phyloP scores from a whole-genome alignment of 768 basidiomycete species.

The Ramaria sp. region DNA sequence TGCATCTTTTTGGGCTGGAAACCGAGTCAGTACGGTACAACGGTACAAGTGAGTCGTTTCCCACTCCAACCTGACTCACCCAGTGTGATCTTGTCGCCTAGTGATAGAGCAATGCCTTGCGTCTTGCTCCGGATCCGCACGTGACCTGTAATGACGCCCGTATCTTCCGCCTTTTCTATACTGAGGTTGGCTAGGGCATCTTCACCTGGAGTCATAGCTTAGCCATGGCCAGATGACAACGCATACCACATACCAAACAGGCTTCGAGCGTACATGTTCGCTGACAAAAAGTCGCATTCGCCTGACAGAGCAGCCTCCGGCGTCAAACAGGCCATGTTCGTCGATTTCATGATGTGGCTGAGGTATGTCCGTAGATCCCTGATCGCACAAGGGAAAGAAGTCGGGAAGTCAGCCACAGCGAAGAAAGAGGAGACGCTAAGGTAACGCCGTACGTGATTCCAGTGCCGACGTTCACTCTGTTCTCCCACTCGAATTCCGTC shows the following conservation, averaged over 20 bases:
- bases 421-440: background rate
- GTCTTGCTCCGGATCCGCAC: slow-evolving; percentile 96
- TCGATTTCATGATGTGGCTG: slow-evolving; percentile 89
- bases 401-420: background rate
- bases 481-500: slow-evolving; percentile 99
- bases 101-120: slow-evolving; percentile 88
- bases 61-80: slow-evolving; percentile 23
- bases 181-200: slow-evolving; percentile 93
- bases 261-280: slow-evolving; percentile 93
- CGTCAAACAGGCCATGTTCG: slow-evolving; percentile 96
- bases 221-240: background rate
- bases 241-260: slow-evolving; percentile 63
- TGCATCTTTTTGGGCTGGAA: slow-evolving; percentile 13
- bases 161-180: slow-evolving; percentile 72
- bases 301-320: slow-evolving; percentile 82
- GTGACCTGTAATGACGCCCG: slow-evolving; percentile 79
- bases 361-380: slow-evolving; percentile 86
- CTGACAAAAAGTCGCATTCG: slow-evolving; percentile 94
- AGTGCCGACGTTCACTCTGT: slow-evolving; percentile 89
- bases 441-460: slow-evolving; percentile 55
- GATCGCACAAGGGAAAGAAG: background rate
- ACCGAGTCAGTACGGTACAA: background rate
- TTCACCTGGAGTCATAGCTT: slow-evolving; percentile 49
- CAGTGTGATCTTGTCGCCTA: slow-evolving; percentile 82
- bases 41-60: background rate